Percentiles rank a stretch among this genome's conserved stretches.
These are phyloP conservation scores for Miamiensis avidus DNA, from an alignment of 169 alveolate genomes.

Conservation along the genomic window DNA sequence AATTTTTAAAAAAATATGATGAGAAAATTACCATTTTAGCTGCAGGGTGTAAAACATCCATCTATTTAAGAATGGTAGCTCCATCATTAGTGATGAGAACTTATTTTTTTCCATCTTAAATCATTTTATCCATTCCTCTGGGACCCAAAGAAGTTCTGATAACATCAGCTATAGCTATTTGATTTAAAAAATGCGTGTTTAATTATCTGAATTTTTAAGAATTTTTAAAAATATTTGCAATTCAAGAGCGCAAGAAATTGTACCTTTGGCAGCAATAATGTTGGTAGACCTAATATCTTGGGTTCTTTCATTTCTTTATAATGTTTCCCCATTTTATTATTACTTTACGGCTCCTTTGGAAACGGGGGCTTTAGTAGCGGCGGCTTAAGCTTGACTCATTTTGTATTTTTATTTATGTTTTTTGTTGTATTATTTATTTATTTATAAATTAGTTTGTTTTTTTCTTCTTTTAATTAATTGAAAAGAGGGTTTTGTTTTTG, in stretches of 20 bases:
- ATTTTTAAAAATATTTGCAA: neutral
- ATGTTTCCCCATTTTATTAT: conserved; percentile 24
- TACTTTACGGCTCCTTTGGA: no score
- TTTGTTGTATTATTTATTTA: neutral
- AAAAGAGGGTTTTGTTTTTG: neutral
- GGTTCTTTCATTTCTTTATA: conserved; percentile 59
- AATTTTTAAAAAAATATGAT: neutral
- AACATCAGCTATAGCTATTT: conserved; percentile 95
- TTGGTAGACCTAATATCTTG: conserved; percentile 71
- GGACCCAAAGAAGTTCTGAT: conserved; percentile 99
- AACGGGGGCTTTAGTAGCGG: neutral
- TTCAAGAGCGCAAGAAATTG: no score
- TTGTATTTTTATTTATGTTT: neutral
- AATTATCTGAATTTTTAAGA: no score
- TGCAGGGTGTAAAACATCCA: conserved; percentile 97
- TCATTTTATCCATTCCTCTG: conserved; percentile 99
- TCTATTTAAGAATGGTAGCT: conserved; percentile 97
- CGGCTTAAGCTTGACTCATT: neutral
- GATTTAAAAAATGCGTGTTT: neutral
- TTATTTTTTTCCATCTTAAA: conserved; percentile 96
- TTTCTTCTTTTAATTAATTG: no score
- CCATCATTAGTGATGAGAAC: conserved; percentile 99
- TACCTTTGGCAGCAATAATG: conserved; percentile 75
- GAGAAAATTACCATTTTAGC: conserved; percentile 91
- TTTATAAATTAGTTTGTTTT: neutral